phyloP scores from a whole-genome alignment of 768 basidiomycete genomes.

The Lactarius sp. region DNA sequence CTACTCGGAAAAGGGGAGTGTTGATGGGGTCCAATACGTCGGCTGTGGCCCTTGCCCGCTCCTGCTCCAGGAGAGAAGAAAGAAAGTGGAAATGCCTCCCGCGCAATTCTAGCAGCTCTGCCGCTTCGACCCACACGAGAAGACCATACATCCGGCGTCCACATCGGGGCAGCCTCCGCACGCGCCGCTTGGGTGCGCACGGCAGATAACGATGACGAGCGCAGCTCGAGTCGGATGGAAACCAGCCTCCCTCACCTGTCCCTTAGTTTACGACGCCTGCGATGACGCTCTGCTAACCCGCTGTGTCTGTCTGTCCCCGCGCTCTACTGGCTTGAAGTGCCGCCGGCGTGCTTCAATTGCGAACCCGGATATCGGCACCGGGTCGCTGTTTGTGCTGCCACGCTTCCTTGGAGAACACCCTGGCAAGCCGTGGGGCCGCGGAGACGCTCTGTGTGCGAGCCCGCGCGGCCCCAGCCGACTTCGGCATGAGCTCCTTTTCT shows the following conservation, averaged over 20 bases:
- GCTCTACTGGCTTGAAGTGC: background rate
- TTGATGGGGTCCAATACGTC: background rate
- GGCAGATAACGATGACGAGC: constrained; percentile 7
- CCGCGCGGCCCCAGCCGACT: background rate
- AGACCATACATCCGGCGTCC: background rate
- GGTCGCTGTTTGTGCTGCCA: constrained; percentile 11
- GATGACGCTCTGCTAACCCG: constrained; percentile 10
- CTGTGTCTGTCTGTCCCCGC: constrained; percentile 1
- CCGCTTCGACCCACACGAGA: constrained; percentile 8
- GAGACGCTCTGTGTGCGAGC: background rate
- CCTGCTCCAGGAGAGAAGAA: background rate
- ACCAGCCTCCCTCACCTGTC: constrained; percentile 12
- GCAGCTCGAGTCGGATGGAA: constrained; percentile 14
- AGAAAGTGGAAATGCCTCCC: background rate
- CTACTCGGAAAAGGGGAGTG: background rate
- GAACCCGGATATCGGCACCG: background rate
- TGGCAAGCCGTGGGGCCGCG: constrained; percentile 3
- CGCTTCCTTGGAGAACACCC: constrained; percentile 5
- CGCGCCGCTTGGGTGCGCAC: constrained; percentile 13
- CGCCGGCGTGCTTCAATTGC: constrained; percentile 2
- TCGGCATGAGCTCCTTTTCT: constrained; percentile 10
- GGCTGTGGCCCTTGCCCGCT: background rate
- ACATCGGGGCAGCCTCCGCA: background rate
- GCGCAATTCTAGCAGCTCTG: constrained; percentile 11
- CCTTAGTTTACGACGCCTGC: background rate